Conservation (phyloP, 2,329 filamentous ascomycete species). For the Trichophyton mentagrophytes region DNA sequence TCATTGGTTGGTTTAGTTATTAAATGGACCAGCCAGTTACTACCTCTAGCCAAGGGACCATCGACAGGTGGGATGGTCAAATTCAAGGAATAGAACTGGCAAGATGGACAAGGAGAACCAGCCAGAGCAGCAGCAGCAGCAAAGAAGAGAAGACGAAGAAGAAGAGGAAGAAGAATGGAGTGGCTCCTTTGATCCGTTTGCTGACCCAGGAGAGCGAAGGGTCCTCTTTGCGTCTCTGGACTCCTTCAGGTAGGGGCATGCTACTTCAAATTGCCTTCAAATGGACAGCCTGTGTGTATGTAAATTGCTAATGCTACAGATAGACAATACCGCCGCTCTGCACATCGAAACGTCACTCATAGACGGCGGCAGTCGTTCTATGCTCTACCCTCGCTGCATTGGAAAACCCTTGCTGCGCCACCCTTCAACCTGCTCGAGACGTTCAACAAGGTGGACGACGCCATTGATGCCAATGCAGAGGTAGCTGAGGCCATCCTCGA, state of each 20-base stretch:
- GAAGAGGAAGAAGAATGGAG: slow-evolving; percentile 37
- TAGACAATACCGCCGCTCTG: slow-evolving; percentile 72
- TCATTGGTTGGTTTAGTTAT: no score
- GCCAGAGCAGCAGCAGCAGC: not conserved
- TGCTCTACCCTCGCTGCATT: slow-evolving; percentile 69
- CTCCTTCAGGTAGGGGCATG: slow-evolving; percentile 67
- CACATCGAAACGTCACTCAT: slow-evolving; percentile 85
- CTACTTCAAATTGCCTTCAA: no score
- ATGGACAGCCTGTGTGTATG: no score
- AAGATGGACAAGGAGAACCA: not conserved
- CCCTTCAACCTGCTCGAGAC: slow-evolving; percentile 75
- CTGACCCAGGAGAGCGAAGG: slow-evolving; percentile 65
- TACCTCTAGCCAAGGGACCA: no score
- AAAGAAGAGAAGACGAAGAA: slow-evolving; percentile 2
- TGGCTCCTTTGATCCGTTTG: slow-evolving; percentile 51
- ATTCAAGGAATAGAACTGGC: not conserved
- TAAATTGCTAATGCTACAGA: slow-evolving; percentile 3
- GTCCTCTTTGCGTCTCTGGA: slow-evolving; percentile 74
- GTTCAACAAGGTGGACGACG: slow-evolving; percentile 65
- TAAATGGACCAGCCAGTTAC: no score
- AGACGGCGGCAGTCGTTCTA: slow-evolving; percentile 87
- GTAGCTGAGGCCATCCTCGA: slow-evolving; percentile 66
- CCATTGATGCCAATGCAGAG: slow-evolving; percentile 77
- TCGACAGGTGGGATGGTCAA: no score
- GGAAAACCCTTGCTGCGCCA: slow-evolving; percentile 64